Evolutionary conservation across 2,329 filamentous ascomycete genomes (phyloP).

Genomic region (Madurella fahalii): DNA sequence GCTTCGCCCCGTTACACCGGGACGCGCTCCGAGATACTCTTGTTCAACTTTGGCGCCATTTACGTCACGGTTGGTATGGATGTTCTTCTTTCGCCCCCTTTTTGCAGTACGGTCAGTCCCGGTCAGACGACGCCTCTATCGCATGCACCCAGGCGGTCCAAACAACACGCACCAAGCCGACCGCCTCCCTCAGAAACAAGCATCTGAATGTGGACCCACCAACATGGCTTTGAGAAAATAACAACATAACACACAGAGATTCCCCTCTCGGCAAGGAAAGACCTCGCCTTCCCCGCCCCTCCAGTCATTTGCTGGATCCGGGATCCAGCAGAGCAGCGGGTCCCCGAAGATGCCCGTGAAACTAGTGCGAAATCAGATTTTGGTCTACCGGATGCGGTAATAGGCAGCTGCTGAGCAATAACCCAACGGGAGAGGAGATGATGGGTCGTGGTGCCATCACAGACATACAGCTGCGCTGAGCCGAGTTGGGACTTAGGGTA

Average conservation of each 20-base stretch:
- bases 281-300: background rate
- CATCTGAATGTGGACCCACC: background rate
- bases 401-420: conserved; percentile 8
- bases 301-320: background rate
- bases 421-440: conserved; percentile 4
- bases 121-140: no score
- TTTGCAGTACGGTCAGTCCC: background rate
- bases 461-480: background rate
- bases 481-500: no score
- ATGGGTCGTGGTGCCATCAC: background rate
- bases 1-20: no score
- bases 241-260: background rate
- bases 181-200: background rate
- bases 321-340: background rate
- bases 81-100: background rate
- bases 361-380: conserved; percentile 4
- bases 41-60: background rate
- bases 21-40: no score
- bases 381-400: conserved; percentile 10
- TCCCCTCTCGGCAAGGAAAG: background rate
- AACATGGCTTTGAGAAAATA: background rate
- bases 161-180: background rate
- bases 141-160: background rate
- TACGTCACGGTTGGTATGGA: background rate
- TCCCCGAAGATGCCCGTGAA: background rate